Evolutionary conservation across 352 stramenopile species (phyloP).

Genomic region (Globisporangium mamillatum): DNA sequence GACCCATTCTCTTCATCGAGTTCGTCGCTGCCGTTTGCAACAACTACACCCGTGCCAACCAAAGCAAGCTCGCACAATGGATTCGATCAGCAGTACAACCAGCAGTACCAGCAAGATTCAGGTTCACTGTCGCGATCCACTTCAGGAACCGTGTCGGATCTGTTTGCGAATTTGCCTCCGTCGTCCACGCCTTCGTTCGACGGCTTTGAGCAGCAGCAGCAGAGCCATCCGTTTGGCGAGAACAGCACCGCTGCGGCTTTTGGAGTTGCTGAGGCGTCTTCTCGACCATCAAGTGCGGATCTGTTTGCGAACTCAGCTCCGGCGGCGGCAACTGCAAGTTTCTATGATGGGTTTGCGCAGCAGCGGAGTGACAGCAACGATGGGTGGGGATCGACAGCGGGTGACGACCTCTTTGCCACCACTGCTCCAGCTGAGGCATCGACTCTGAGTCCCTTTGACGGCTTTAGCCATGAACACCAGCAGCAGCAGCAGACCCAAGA

Average conservation of each 20-base stretch:
- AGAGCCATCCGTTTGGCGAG: background rate
- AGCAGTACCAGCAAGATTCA: constrained; percentile 7
- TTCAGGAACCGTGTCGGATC: constrained; percentile 7
- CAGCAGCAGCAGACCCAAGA: constrained; percentile 1
- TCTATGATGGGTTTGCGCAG: constrained; percentile 8
- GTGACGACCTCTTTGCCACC: constrained; percentile 12
- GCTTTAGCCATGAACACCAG: constrained; percentile 1
- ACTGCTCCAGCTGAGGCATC: background rate
- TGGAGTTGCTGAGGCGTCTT: background rate
- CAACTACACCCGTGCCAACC: background rate
- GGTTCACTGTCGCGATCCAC: constrained; percentile 2
- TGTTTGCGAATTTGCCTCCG: constrained; percentile 7
- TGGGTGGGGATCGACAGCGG: background rate
- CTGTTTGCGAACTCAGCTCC: constrained; percentile 10
- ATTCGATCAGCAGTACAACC: constrained; percentile 4
- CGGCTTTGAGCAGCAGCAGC: constrained; percentile 12
- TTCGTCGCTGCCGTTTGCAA: constrained; percentile 7
- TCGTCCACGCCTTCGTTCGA: constrained; percentile 10
- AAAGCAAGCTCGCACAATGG: constrained; percentile 9
- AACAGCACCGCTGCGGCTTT: background rate
- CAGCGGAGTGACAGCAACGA: background rate
- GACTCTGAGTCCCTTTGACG: background rate
- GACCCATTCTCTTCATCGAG: constrained; percentile 19
- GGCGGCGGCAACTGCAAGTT: background rate
- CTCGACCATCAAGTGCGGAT: constrained; percentile 5